Percentiles rank a stretch among this genome's conserved stretches.
Conservation (phyloP, 257 asterid genomes). For the Ligustrum vulgare region DNA sequence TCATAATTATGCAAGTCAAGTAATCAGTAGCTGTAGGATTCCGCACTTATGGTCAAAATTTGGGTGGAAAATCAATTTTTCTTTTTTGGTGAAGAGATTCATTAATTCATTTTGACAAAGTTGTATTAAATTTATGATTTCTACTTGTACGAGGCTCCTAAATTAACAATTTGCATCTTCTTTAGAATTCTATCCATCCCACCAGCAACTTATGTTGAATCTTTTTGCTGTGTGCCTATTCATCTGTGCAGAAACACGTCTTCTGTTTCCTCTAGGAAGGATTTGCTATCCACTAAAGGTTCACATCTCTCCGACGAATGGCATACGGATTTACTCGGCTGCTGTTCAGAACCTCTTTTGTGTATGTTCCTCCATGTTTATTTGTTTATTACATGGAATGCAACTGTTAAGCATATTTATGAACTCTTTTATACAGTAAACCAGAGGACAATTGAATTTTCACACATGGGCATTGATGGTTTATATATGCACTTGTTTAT, state of each 20-base stretch:
- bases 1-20: background rate
- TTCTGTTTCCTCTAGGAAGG: slow-evolving; percentile 65
- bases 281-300: slow-evolving; percentile 56
- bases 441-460: background rate
- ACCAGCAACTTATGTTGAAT: background rate
- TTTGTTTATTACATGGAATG: slow-evolving; percentile 2
- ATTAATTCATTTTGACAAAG: background rate
- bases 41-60: background rate
- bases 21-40: background rate
- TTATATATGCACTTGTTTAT: background rate
- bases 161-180: slow-evolving; percentile 2
- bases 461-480: background rate
- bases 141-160: background rate
- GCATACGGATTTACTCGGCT: slow-evolving; percentile 87
- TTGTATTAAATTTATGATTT: background rate
- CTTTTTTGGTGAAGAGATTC: background rate
- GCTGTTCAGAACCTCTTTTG: slow-evolving; percentile 90
- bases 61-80: background rate
- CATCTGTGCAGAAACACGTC: slow-evolving; percentile 55
- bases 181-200: slow-evolving; percentile 3
- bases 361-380: slow-evolving; percentile 47
- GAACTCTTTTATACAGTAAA: background rate
- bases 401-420: background rate
- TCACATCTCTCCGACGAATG: slow-evolving; percentile 52
- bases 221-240: background rate